Base-by-base conservation (phyloP, 352 stramenopile species). In the Albugo candida region DNA sequence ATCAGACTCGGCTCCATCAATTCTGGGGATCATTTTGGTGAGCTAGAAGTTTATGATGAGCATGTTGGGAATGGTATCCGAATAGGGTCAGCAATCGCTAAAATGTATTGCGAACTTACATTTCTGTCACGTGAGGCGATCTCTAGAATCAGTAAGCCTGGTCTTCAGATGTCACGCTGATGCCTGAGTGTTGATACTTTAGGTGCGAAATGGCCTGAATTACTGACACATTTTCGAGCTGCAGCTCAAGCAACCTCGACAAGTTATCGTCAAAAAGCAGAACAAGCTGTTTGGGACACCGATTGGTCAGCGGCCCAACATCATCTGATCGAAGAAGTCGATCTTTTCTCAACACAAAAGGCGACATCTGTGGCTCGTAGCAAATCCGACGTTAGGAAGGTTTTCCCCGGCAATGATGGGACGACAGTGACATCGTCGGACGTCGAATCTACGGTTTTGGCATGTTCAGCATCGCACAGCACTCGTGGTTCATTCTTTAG, bases 41-140 rank as follows among this genome's bases (percentile, higher is more conserved):
- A 89, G 65, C 57, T 89, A n/a, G 77, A 89, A 54, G 63, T 89
- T 16, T 89, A 85, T 42, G 72, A 89, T 45, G 62, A 77, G 27
- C 53, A 81, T 4, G 68, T 84, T 40, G 77, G 74, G 27, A 84
- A 84, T 17, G 74, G 77, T n/a, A 70, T 87, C 11, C 73, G 77
- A n/a, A 79, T 89, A 35, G 85, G 72, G 46, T 84, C 71, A 2
- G 77, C 77, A 5, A 65, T 89, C 13, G 73, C 77, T 2, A 81
- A 75, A 44, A 71, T 70, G 11, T 89, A 83, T 37, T 80, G 67
- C 31, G 74, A 89, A 35, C 57, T 87, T 16, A 82, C 71, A 3
- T 89, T 89, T 55, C 51, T 89, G 11, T 89, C 77, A 11, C 61
- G 77, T 8, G 67, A 85, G 45, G 61, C 69, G 0, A 83, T 87